phyloP scores from a whole-genome alignment of 2,329 filamentous ascomycete genomes.

The Metarhizium sp. region DNA sequence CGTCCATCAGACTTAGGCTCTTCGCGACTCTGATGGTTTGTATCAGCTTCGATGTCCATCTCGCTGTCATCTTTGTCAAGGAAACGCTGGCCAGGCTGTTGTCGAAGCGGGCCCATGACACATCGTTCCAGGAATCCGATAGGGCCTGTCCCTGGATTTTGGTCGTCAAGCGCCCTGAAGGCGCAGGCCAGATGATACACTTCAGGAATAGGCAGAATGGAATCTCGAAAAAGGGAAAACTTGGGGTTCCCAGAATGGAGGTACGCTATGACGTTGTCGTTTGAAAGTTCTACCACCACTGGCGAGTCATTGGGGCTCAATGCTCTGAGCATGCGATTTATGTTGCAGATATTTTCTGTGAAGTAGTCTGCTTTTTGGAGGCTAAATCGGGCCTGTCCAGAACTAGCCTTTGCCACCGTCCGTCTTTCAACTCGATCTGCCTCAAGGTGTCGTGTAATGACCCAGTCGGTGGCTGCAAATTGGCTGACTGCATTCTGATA shows the following conservation, averaged over 20 bases:
- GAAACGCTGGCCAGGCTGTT: slow-evolving; percentile 20
- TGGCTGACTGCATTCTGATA: slow-evolving; percentile 30
- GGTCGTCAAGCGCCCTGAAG: slow-evolving; percentile 16
- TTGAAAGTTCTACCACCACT: slow-evolving; percentile 10
- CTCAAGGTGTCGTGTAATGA: slow-evolving; percentile 26
- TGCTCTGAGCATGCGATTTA: slow-evolving; percentile 35
- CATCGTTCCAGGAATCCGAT: slow-evolving; percentile 21
- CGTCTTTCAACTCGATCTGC: slow-evolving; percentile 16
- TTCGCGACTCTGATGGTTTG: slow-evolving; percentile 17
- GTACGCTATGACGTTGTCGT: slow-evolving; percentile 15
- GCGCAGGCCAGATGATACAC: slow-evolving; percentile 29
- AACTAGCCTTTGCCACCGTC: neutral
- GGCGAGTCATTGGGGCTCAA: slow-evolving; percentile 17
- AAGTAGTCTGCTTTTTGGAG: slow-evolving; percentile 30
- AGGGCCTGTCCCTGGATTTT: slow-evolving; percentile 12
- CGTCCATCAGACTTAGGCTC: slow-evolving; percentile 18
- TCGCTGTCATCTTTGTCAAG: slow-evolving; percentile 19
- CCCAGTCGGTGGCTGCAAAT: slow-evolving; percentile 31
- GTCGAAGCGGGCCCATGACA: slow-evolving; percentile 21
- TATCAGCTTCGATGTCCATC: slow-evolving; percentile 13
- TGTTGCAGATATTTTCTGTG: slow-evolving; percentile 36
- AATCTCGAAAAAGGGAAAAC: slow-evolving; percentile 21
- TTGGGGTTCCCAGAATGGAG: slow-evolving; percentile 17
- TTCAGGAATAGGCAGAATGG: slow-evolving; percentile 28
- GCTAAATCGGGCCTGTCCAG: slow-evolving; percentile 4